Evolutionary conservation across 139 green algal species (phyloP).

Genomic region (Eudorina sp.): DNA sequence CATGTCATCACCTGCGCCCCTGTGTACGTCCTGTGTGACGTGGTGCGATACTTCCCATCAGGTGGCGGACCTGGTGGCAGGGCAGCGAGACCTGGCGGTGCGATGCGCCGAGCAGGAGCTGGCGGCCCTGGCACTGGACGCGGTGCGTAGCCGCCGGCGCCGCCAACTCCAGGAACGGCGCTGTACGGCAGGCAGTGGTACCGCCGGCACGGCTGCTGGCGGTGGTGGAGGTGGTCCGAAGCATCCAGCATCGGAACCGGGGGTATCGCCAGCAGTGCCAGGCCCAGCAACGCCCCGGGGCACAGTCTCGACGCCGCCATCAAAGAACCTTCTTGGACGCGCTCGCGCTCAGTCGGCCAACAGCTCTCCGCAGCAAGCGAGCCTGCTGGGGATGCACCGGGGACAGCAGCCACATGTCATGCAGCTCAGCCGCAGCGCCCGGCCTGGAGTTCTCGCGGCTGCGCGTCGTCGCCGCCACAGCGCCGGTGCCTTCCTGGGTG

Average conservation of each 20-base stretch:
- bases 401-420: background rate
- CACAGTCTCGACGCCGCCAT: no score
- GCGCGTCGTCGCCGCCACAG: background rate
- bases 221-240: no score
- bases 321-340: no score
- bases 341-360: no score
- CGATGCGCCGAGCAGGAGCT: constrained; percentile 23
- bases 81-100: background rate
- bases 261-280: background rate
- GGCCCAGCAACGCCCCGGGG: background rate
- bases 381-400: no score
- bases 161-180: background rate
- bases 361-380: no score
- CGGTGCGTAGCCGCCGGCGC: background rate
- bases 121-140: background rate
- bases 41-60: background rate
- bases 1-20: no score
- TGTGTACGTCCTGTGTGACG: no score
- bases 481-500: background rate
- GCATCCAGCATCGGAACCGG: no score
- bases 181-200: no score
- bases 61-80: background rate
- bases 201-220: no score
- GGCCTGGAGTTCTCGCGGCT: background rate
- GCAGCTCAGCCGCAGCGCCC: background rate